These are phyloP conservation scores for Xylaria sp. DNA, from an alignment of 2,329 filamentous ascomycete species.

Conservation along the genomic window DNA sequence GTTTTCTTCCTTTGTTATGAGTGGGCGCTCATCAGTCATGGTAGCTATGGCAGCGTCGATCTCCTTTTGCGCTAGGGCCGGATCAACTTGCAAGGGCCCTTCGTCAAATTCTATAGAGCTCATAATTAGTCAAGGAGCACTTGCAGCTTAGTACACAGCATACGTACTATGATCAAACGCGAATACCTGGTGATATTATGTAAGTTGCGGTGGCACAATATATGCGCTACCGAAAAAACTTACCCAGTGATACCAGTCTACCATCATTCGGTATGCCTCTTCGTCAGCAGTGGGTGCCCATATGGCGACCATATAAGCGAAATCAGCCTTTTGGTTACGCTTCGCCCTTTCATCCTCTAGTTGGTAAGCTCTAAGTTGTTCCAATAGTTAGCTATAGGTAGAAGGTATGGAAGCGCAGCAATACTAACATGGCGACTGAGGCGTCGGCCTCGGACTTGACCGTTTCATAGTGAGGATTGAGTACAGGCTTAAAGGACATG, in stretches of 20 bases:
- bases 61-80: conserved; percentile 40
- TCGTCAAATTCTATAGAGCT: conserved; percentile 47
- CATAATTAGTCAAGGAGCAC: not conserved
- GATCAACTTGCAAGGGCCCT: conserved; percentile 45
- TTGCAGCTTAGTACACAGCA: too few relatives aligned
- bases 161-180: conserved; percentile 39
- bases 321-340: conserved; percentile 40
- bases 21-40: conserved; percentile 42
- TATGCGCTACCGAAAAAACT: not conserved
- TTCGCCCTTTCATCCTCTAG: conserved; percentile 38
- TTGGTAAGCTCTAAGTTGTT: conserved; percentile 34
- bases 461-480: conserved; percentile 44
- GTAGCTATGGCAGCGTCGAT: conserved; percentile 41
- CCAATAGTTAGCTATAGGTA: not conserved
- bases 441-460: conserved; percentile 44
- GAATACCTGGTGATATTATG: conserved; percentile 16
- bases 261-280: conserved; percentile 43
- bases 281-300: conserved; percentile 42
- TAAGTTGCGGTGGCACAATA: not conserved
- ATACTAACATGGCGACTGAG: conserved; percentile 40
- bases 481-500: conserved; percentile 41
- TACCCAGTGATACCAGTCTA: conserved; percentile 48
- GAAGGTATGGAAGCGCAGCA: conserved; percentile 13
- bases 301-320: conserved; percentile 42
- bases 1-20: conserved; percentile 38